A percentile compares a stretch with the other conserved stretches of the same genome.
Evolutionary conservation across 176 grass and related monocot species (phyloP).

Genomic region (Cenchrus fungigraminus): DNA sequence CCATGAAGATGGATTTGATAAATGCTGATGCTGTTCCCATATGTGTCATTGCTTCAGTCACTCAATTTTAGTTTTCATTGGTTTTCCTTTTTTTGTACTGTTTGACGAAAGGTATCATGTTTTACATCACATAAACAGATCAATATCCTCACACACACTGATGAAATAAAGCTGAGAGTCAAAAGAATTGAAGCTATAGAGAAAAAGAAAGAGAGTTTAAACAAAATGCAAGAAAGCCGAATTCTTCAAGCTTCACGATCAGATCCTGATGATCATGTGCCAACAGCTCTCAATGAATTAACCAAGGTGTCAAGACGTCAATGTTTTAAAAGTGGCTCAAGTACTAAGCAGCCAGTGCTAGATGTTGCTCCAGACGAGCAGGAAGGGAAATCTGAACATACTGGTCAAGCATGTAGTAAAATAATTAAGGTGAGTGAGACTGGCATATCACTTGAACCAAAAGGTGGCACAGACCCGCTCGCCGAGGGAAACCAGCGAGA

Average conservation of each 20-base stretch:
- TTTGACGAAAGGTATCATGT: background rate
- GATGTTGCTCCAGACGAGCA: too few species aligned
- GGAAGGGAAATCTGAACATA: background rate
- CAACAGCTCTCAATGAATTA: too few species aligned
- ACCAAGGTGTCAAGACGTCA: too few species aligned
- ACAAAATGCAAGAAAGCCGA: background rate
- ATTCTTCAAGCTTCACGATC: too few species aligned
- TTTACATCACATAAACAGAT: conserved; percentile 49
- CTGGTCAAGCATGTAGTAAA: too few species aligned
- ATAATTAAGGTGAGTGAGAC: background rate
- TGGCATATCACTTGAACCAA: background rate
- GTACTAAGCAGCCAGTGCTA: too few species aligned
- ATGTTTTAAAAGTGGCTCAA: too few species aligned
- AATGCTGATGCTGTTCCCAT: background rate
- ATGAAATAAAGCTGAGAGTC: conserved; percentile 48
- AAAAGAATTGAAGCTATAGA: conserved; percentile 42
- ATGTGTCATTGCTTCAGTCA: background rate
- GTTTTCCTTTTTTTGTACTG: background rate
- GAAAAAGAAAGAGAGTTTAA: conserved; percentile 42
- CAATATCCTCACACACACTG: conserved; percentile 75
- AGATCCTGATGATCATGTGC: too few species aligned
- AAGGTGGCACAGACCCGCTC: background rate
- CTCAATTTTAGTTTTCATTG: background rate
- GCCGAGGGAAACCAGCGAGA: conserved; percentile 22
- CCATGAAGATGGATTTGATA: background rate